These are phyloP conservation scores for Russula brevipes DNA, from an alignment of 768 basidiomycete genomes.

Conservation along the genomic window DNA sequence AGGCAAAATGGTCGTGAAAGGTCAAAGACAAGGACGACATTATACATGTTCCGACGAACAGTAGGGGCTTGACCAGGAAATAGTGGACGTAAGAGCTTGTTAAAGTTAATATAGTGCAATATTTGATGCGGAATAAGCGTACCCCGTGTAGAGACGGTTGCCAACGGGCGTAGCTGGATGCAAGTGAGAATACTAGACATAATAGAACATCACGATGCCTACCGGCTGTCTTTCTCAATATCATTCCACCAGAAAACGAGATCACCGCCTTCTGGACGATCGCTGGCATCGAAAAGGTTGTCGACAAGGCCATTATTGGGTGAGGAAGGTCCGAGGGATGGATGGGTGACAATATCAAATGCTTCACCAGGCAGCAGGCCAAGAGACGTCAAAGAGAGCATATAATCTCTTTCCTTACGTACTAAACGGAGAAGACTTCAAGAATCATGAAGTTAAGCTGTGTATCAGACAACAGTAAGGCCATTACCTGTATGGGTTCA, in stretches of 20 bases:
- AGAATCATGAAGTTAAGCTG: background rate
- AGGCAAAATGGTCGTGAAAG: slow-evolving; percentile 58
- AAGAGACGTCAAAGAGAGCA: slow-evolving; percentile 53
- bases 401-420: slow-evolving; percentile 61
- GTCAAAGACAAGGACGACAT: slow-evolving; percentile 77
- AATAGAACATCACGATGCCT: slow-evolving; percentile 26
- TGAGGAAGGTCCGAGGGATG: slow-evolving; percentile 48
- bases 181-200: background rate
- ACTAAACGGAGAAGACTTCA: slow-evolving; percentile 61
- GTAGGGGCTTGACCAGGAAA: slow-evolving; percentile 76
- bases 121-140: background rate
- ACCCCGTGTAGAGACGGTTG: slow-evolving; percentile 48
- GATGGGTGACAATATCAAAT: slow-evolving; percentile 67
- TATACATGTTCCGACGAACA: slow-evolving; percentile 76
- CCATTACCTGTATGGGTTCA: slow-evolving; percentile 61
- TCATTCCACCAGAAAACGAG: slow-evolving; percentile 89
- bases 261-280: slow-evolving; percentile 70
- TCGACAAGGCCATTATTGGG: slow-evolving; percentile 49
- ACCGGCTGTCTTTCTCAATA: slow-evolving; percentile 75
- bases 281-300: slow-evolving; percentile 88
- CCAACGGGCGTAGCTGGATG: slow-evolving; percentile 48
- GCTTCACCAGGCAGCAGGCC: slow-evolving; percentile 63
- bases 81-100: slow-evolving; percentile 67
- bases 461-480: background rate
- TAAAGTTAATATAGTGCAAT: slow-evolving; percentile 20